Evolutionary conservation across 2,329 filamentous ascomycete genomes (phyloP), one percentile per base, ranked within the genome.

Genomic region (Tetracladium maxilliforme): DNA sequence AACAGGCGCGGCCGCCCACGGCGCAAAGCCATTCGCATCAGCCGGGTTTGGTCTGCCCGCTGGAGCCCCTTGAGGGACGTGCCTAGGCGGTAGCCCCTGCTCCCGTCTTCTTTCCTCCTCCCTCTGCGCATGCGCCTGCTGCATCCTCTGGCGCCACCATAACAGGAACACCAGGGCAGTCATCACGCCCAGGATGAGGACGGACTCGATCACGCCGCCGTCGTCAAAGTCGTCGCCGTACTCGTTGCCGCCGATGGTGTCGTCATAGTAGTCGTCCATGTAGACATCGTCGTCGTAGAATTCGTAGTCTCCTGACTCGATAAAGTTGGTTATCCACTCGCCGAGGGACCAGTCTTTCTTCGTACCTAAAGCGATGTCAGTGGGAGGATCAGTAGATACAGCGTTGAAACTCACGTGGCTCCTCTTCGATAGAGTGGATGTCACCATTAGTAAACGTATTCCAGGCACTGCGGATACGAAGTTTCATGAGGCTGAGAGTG

Each of bases 391-490:
- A 16, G 15, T 14, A 13, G 19, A 10, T 8, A n/a, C 9, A 18
- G 5, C 8, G 16, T 16, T n/a, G 9, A 11, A n/a, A 49, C 69
- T 57, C 66, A 87, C 81, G 65, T 40, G 79, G 77, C 34, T 94
- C 87, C 35, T 92, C 82, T 40, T 81, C 76, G 24, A 95, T 95
- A 10, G 80, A 83, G 42, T 95, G 92, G 33, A 95, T 70, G 12
- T 76, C 70, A n/a, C 90, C 90, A 42, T 86, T 70, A 0, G 83
- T 93, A 33, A 95, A 58, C 0, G 77, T 84, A 40, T 95, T 95
- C 90, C 90, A 98, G 39, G 82, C 90, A 45, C 83, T 92, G 31
- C 86, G 70, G 26, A 78, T 56, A 8, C 87, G 65, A 30, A 98
- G 59, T 48, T 93, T 93, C 33, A 92, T 59, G 24, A 98, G 56